Evolutionary conservation across 768 basidiomycete species (phyloP), one percentile per base, ranked within the genome.

Genomic region (Coprinopsis marcescibilis): DNA sequence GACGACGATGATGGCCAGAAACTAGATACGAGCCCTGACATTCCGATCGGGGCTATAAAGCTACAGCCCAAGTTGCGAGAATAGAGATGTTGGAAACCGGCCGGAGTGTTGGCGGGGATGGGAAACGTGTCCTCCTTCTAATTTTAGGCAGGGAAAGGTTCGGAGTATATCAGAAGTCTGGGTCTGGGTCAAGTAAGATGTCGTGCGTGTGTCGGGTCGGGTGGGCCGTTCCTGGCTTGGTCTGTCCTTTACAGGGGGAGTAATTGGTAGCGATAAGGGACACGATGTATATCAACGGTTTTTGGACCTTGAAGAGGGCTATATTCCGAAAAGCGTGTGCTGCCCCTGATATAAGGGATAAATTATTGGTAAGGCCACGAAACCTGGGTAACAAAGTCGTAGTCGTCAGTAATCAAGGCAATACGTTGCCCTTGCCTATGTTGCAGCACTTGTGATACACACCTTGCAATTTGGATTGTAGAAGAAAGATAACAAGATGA

Each of bases 11-110:
- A 17, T 4, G 32, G 26, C 48, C 48, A 49, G 11, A 49, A 17
- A 15, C 42, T 25, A 6, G 42, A 36, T 44, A 49, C 44, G 7
- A 49, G 26, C 14, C 42, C 43, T 19, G 48, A 15, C 48, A 49
- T 49, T 14, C n/a, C n/a, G 48, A 49, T 44, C 42, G 48, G 32
- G 48, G 26, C 48, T 34, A 41, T 26, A 43, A 49, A 43, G 30
- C 42, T 37, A 29, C n/a, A 27, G n/a, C 23, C 20, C 10, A 46
- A 15, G 15, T 41, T 15, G 34, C n/a, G 17, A 32, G 10, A 8
- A 32, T 20, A 15, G 43, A 33, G 43, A 45, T 20, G 4, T 40
- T 40, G 38, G 15, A 23, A 40, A 40, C 17, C 25, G 7, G 38
- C 39, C 21, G 21, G 37, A 12, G 17, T 2, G 20, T n/a, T 23